Conservation (phyloP, 2,329 filamentous ascomycete genomes). For the Scorias spongiosa region DNA sequence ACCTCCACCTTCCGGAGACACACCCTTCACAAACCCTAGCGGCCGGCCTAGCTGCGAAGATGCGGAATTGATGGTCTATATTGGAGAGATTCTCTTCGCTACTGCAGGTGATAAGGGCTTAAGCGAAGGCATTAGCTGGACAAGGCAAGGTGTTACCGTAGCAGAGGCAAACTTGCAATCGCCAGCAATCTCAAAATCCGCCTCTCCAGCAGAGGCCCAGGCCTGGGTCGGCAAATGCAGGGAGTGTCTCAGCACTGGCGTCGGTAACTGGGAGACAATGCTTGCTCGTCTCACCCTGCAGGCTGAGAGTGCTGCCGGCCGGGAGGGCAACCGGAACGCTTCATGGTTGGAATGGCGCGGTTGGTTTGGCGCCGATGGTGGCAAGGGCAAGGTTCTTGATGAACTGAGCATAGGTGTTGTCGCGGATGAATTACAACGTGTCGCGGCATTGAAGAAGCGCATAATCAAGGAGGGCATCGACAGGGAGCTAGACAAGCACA, state of each 20-base stretch:
- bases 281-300: slow-evolving; percentile 46
- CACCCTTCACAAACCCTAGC: slow-evolving; percentile 44
- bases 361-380: slow-evolving; percentile 11
- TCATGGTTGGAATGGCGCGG: slow-evolving; percentile 12
- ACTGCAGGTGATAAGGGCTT: slow-evolving; percentile 34
- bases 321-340: slow-evolving; percentile 5
- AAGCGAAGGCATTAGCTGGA: slow-evolving; percentile 74
- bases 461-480: slow-evolving; percentile 11
- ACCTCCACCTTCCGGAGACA: slow-evolving; percentile 53
- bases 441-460: slow-evolving; percentile 10
- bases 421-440: slow-evolving; percentile 7
- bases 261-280: slow-evolving; percentile 76
- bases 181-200: slow-evolving; percentile 8
- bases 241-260: slow-evolving; percentile 60
- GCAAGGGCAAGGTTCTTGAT: slow-evolving; percentile 10
- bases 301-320: slow-evolving; percentile 13
- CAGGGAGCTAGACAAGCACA: not conserved
- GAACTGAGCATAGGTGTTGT: slow-evolving; percentile 5
- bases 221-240: slow-evolving; percentile 40
- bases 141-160: slow-evolving; percentile 68
- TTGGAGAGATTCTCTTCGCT: slow-evolving; percentile 83
- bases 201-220: not conserved
- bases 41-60: slow-evolving; percentile 58
- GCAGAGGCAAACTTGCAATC: slow-evolving; percentile 42
- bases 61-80: slow-evolving; percentile 72